A percentile compares a stretch with the other conserved stretches of the same genome.
Evolutionary conservation across 2,329 filamentous ascomycete genomes (phyloP).

Genomic region (Fonsecaea nubica): DNA sequence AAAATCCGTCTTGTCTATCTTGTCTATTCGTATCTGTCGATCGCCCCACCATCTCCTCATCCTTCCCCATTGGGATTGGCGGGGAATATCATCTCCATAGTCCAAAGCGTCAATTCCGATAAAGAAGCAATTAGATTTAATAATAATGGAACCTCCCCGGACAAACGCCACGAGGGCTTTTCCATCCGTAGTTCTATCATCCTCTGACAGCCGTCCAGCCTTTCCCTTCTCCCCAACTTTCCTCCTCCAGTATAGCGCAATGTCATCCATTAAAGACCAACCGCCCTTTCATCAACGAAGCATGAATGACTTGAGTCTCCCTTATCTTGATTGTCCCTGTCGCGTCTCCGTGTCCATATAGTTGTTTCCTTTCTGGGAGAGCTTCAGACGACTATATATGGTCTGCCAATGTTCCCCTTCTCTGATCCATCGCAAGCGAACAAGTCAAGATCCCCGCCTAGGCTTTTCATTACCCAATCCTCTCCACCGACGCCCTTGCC

Average conservation of each 20-base stretch:
- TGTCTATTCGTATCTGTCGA: not conserved
- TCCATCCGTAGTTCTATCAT: not conserved
- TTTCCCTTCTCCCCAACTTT: slow-evolving; percentile 12
- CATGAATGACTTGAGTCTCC: not conserved
- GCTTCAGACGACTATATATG: slow-evolving; percentile 1
- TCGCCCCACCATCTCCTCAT: slow-evolving; percentile 7
- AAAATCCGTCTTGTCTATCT: not conserved
- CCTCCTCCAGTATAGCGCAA: slow-evolving; percentile 6
- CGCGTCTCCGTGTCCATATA: not conserved
- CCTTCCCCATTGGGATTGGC: slow-evolving; percentile 16
- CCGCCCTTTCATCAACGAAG: not conserved
- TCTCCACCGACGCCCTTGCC: not conserved
- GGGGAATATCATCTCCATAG: not conserved
- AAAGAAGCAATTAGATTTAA: not conserved
- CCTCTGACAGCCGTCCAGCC: not conserved
- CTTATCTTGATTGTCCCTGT: not conserved
- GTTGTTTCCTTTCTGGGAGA: not conserved
- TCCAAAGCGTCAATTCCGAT: not conserved
- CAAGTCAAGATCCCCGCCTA: not conserved
- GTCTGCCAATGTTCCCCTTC: not conserved
- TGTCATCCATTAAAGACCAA: not conserved
- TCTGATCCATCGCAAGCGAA: slow-evolving; percentile 1
- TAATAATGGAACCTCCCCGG: too few species aligned
- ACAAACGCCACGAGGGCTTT: not conserved
- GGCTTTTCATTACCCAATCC: slow-evolving; percentile 6